Evolutionary conservation across 225 moss, liverwort and hornwort genomes (phyloP), one percentile per base, ranked within the genome.

Genomic region (Physcomitrium patens): DNA sequence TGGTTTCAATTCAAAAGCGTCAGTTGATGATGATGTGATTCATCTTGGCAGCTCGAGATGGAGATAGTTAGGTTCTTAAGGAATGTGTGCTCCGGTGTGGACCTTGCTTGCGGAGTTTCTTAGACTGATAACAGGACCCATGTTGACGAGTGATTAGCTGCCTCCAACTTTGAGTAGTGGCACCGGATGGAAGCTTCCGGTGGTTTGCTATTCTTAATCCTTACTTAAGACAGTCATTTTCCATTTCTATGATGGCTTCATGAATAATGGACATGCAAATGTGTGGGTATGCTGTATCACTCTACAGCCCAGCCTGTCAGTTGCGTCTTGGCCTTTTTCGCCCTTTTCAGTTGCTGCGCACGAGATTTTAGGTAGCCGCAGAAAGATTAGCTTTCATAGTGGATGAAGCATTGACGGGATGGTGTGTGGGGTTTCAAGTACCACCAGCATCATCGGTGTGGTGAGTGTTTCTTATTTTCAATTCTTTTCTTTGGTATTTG

Each of bases 21-120:
- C 83, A 76, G 80, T 68, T 71, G 78, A 74, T 81, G 86, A 89
- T 75, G 85, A 89, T 89, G 89, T 89, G 31, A 83, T 89, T 68
- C 89, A 86, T 79, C 89, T 89, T 74, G 89, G 89, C 83, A 83
- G 86, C 77, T 76, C 86, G 50, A 85, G 73, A 69, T 89, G 89
- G 89, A 89, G 79, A 74, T 89, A 89, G 81, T 57, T 45, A 76
- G 65, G 70, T 42, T 16, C 60, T 79, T 46, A 12, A 75, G 52
- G 71, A 85, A 66, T 66, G 77, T 68, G 24, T 65, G 61, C 56
- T 60, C 56, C 6, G 77, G 10, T 77, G 51, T 71, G 79, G 79
- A 81, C 60, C 76, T 56, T 73, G 73, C 69, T 72, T 74, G 81
- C 72, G 72, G 70, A 73, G 63, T 67, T 72, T 68, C 67, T 72